These are phyloP conservation scores for Sclerotinia borealis DNA, from an alignment of 2,329 filamentous ascomycete genomes.

Conservation along the genomic window DNA sequence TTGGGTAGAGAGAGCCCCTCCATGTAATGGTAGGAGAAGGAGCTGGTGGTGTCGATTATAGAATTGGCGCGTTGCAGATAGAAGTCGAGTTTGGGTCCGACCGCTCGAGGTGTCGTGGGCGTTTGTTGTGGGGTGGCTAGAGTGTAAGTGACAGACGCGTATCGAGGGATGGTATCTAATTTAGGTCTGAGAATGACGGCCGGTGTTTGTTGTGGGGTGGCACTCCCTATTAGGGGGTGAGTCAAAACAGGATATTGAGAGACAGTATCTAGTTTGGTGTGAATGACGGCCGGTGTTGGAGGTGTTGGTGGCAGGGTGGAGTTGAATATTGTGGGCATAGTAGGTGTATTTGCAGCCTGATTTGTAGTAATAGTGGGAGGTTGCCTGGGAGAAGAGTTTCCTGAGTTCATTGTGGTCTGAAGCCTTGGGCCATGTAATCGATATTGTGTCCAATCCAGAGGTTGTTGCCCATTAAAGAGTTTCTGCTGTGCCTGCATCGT, in stretches of 20 bases:
- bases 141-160: not conserved
- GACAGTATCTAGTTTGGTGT: not conserved
- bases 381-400: not conserved
- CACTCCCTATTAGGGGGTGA: not conserved
- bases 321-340: not conserved
- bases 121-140: conserved; percentile 1
- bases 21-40: not conserved
- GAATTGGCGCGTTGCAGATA: conserved; percentile 3
- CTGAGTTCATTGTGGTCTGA: not conserved
- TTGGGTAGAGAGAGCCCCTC: not conserved
- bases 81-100: conserved; percentile 4
- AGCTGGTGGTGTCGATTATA: not conserved
- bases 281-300: not conserved
- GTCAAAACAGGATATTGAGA: no score
- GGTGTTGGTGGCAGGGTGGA: not conserved
- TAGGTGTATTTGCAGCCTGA: not conserved
- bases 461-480: not conserved
- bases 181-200: not conserved
- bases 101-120: not conserved
- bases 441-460: not conserved
- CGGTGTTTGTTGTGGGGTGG: not conserved
- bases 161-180: not conserved
- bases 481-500: not conserved
- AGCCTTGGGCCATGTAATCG: not conserved
- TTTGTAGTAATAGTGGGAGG: not conserved